Conservation (phyloP, 208 protist genomes). For the Wallacemonas collosoma region DNA sequence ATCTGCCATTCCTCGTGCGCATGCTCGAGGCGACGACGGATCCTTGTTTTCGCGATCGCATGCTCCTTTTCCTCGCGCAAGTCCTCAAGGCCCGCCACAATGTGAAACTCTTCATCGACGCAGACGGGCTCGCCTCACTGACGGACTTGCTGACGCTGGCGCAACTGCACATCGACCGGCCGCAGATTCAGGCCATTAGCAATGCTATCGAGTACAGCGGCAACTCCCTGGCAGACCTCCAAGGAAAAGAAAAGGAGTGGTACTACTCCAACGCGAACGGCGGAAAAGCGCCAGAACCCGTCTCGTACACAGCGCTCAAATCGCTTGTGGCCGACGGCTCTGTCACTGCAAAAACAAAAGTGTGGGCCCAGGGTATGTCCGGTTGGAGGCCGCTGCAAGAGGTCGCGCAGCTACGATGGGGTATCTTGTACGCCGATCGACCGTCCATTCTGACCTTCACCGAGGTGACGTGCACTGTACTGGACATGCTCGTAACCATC, state of each 20-base stretch:
- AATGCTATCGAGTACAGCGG: slow-evolving; percentile 83
- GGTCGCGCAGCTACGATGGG: slow-evolving; percentile 95
- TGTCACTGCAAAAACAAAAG: slow-evolving; percentile 72
- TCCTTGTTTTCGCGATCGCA: slow-evolving; percentile 82
- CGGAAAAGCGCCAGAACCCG: slow-evolving; percentile 39
- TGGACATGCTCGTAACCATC: slow-evolving; percentile 92
- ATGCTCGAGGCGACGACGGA: slow-evolving; percentile 78
- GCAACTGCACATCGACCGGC: slow-evolving; percentile 92
- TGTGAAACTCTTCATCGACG: slow-evolving; percentile 93
- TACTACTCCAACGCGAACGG: slow-evolving; percentile 64
- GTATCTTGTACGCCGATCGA: slow-evolving; percentile 52
- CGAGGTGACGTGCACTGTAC: slow-evolving; percentile 82
- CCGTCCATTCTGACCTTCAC: slow-evolving; percentile 84
- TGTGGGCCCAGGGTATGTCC: slow-evolving; percentile 95
- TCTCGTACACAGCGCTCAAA: slow-evolving; percentile 71
- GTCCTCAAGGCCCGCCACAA: slow-evolving; percentile 79
- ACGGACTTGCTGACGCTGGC: slow-evolving; percentile 91
- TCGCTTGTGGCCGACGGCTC: slow-evolving; percentile 51
- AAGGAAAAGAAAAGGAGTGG: slow-evolving; percentile 88
- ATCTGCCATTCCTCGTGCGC: slow-evolving; percentile 81
- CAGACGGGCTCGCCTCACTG: slow-evolving; percentile 75
- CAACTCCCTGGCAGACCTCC: slow-evolving; percentile 47
- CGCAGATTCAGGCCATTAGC: slow-evolving; percentile 64
- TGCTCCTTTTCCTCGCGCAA: slow-evolving; percentile 83
- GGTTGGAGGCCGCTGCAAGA: slow-evolving; percentile 85